Base-by-base conservation (phyloP, 2,329 filamentous ascomycete species). In the Helotiales sp. region DNA sequence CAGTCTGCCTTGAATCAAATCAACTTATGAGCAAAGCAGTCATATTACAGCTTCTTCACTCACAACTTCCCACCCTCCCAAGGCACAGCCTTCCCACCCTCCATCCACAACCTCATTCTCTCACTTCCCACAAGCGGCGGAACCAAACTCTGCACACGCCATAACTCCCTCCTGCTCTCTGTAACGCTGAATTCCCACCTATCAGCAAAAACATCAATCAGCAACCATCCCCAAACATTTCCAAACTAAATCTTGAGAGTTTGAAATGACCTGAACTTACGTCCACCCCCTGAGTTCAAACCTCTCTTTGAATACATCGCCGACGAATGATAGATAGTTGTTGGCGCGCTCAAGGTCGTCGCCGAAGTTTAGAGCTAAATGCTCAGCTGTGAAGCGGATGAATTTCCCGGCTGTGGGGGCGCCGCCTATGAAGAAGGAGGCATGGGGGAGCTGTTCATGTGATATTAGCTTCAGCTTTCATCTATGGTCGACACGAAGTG, bases 121-220 rank as follows among this genome's bases (percentile, higher is more conserved):
- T 73, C 62, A 47, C 66, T 71, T 1, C 65, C 69, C 6, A 70
- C 34, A 40, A 40, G n/a, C 1, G 71, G 71, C 1, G 68, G 66
- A 30, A 68, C 63, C 37, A 70, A 45, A 13, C 71, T 67, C 34
- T 73, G 66, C 22, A 71, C 43, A n/a, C 71, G 52, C 71, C 69
- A 73, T 17, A 68, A 57, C 13, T 71, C 57, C n/a, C 34, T 66
- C 20, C 67, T 49, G 13, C 64, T 69, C 26, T 69, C 64, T 2
- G 45, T 47, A 20, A 73, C 64, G 59, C 65, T 65, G 52, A 65
- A 70, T n/a, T 73, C 71, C 69, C 69, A 73, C 2, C 71, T 73
- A 37, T n/a, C n/a, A n/a, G n/a, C n/a, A n/a, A n/a, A n/a, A n/a
- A n/a, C n/a, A n/a, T n/a, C n/a, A n/a, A n/a, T n/a, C 40, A n/a